phyloP scores from a whole-genome alignment of 1,284 basidiomycete species.

The Boletus nobilissimus region DNA sequence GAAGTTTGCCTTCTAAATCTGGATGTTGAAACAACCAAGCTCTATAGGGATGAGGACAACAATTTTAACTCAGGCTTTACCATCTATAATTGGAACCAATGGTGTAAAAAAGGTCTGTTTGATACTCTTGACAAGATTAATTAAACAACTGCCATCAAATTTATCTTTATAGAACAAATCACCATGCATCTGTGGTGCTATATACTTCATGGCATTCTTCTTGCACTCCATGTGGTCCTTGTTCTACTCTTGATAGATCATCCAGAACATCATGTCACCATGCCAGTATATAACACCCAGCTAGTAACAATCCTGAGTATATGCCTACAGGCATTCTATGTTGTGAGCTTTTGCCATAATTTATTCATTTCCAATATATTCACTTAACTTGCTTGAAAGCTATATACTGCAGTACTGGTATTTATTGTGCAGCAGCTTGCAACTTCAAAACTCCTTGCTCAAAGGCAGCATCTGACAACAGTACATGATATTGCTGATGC shows the following conservation, averaged over 20 bases:
- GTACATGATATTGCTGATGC: slow-evolving; percentile 25
- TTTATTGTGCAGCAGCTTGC: slow-evolving; percentile 24
- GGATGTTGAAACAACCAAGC: background rate
- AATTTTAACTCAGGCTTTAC: too few relatives aligned
- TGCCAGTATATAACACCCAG: background rate
- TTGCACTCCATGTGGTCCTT: background rate
- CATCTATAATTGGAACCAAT: background rate
- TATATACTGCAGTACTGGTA: slow-evolving; percentile 23
- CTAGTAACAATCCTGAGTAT: background rate
- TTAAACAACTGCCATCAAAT: background rate
- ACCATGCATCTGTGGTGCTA: background rate
- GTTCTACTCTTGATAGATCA: background rate
- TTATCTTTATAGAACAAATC: background rate
- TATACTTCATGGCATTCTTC: slow-evolving; percentile 2
- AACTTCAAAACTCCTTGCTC: background rate
- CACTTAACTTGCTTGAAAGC: background rate
- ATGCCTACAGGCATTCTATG: slow-evolving; percentile 8
- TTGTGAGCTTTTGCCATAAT: background rate
- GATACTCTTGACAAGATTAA: background rate
- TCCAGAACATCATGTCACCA: background rate
- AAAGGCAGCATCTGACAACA: slow-evolving; percentile 14
- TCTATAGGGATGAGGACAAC: background rate
- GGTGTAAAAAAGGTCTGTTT: background rate
- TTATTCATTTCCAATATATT: background rate
- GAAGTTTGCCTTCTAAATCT: background rate